These are phyloP conservation scores for Primulina eburnea DNA, from an alignment of 257 asterid genomes.

Conservation along the genomic window DNA sequence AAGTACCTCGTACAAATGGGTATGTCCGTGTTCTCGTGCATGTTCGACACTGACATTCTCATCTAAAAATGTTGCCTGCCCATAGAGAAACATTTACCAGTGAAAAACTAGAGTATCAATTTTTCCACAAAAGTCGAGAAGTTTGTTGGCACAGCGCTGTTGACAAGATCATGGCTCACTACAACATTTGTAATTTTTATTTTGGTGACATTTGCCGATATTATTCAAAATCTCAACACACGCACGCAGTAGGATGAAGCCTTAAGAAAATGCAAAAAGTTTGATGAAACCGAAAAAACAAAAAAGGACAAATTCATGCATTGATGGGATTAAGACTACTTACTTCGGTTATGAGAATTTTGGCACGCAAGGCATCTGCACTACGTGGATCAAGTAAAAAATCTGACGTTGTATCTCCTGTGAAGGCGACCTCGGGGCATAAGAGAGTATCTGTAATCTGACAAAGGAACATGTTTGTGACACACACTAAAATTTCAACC, in stretches of 20 bases:
- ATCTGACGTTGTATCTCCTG: constrained; percentile 88
- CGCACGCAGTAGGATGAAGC: background rate
- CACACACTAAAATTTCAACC: constrained; percentile 7
- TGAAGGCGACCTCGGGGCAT: constrained; percentile 94
- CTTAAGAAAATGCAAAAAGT: background rate
- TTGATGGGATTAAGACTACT: constrained; percentile 17
- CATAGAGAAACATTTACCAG: constrained; percentile 17
- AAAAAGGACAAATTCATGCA: background rate
- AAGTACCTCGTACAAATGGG: constrained; percentile 82
- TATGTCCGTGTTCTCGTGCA: constrained; percentile 89
- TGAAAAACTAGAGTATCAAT: background rate
- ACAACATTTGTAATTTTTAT: too few species aligned
- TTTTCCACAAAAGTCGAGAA: constrained; percentile 4
- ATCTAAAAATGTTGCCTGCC: constrained; percentile 94
- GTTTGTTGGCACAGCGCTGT: background rate
- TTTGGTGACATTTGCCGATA: background rate
- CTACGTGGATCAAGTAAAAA: constrained; percentile 78
- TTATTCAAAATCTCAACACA: background rate
- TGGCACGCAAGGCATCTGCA: constrained; percentile 95
- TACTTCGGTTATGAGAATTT: constrained; percentile 92
- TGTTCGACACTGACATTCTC: constrained; percentile 68
- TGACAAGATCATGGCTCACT: background rate
- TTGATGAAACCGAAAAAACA: background rate
- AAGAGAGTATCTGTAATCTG: constrained; percentile 88
- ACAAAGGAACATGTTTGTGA: constrained; percentile 21